phyloP scores from a whole-genome alignment of 129 eudicot species.

The Lactuca sativa region DNA sequence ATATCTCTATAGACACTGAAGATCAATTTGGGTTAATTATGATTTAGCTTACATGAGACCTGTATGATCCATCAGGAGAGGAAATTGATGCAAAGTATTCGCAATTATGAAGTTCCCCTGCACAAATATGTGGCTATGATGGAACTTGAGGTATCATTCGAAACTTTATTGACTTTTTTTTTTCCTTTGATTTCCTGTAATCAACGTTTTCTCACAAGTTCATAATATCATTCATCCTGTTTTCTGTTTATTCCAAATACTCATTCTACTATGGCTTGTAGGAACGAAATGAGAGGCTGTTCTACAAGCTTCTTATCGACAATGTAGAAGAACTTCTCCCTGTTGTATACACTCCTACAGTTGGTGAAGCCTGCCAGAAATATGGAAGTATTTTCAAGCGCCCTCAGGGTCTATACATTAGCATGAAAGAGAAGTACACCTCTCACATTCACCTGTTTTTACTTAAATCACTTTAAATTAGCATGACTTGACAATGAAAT shows the following conservation, averaged over 20 bases:
- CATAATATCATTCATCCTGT: not conserved
- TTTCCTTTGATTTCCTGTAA: not conserved
- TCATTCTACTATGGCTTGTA: constrained; percentile 27
- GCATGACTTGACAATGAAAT: constrained; percentile 12
- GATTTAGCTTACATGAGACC: not conserved
- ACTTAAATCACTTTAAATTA: not conserved
- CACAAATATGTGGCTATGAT: constrained; percentile 88
- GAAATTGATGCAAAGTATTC: constrained; percentile 73
- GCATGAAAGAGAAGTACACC: constrained; percentile 83
- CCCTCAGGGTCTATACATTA: constrained; percentile 93
- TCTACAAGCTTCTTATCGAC: constrained; percentile 94
- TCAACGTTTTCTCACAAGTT: not conserved
- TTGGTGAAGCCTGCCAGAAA: constrained; percentile 97
- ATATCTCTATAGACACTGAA: not conserved
- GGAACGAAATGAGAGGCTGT: constrained; percentile 91
- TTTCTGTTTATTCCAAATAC: not conserved
- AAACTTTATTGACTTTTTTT: not conserved
- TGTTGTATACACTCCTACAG: constrained; percentile 86
- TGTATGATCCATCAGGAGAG: constrained; percentile 57
- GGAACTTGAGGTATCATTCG: constrained; percentile 82
- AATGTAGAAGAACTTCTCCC: constrained; percentile 94
- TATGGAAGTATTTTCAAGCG: constrained; percentile 86
- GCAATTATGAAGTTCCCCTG: constrained; percentile 79
- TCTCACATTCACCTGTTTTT: constrained; percentile 2
- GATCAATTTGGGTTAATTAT: not conserved